Evolutionary conservation across 1,284 basidiomycete genomes (phyloP), one percentile per base, ranked within the genome.

Genomic region (Tausonia pullulans): DNA sequence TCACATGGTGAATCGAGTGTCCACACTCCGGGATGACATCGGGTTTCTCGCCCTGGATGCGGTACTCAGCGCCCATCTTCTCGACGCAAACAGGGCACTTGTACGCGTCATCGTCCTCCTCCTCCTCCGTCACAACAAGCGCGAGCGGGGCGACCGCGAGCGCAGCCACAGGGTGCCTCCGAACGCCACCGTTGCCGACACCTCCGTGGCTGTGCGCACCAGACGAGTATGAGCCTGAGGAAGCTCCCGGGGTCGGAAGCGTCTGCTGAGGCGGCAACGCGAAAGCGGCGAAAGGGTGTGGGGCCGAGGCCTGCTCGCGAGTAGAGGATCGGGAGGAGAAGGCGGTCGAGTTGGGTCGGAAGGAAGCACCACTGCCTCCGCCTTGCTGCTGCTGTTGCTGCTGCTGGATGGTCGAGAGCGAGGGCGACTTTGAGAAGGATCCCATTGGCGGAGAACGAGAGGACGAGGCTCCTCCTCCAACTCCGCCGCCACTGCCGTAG

Each of bases 21-120:
- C 95, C 93, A 71, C 95, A 98, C 72, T 91, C 87, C 44, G 95
- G 95, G 41, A 96, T 87, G 65, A 98, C 88, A 73, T 97, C 93
- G 1, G 94, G 90, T 74, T 95, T 97, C 78, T 98, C 95, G 14
- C 95, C 94, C 0, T 86, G 89, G 27, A 92, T 79, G 68, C 76
- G 67, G 58, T 70, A 77, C 0, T 71, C 72, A 41, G 73, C 75
- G 65, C 69, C 72, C 65, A 78, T 64, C 58, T 72, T 73, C 65
- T 77, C 76, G 13, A 74, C 73, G 66, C 77, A 78, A 13, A 78
- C 71, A 0, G 76, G 76, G 57, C 77, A 78, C n/a, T 63, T 72
- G 56, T 74, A 72, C 40, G 73, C 73, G 44, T 74, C 71, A 4
- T 62, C 59, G 11, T 71, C 71, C 7, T 63, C 67, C 43, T 71